Conservation (phyloP, 768 basidiomycete genomes). For the Goffeauzyma gilvescens region DNA sequence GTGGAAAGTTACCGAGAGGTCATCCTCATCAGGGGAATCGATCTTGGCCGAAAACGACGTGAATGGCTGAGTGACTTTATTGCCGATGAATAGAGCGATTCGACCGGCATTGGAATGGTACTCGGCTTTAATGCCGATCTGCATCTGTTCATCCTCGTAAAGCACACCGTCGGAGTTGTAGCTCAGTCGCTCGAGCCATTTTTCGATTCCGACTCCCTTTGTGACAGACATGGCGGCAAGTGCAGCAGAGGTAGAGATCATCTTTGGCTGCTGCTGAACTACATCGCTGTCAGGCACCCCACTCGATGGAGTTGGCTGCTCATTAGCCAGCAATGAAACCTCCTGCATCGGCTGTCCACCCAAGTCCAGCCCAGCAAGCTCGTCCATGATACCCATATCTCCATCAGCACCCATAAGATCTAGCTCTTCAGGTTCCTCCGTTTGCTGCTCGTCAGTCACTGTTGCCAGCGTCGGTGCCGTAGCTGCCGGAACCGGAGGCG, state of each 20-base stretch:
- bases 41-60: conserved; percentile 75
- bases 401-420: conserved; percentile 30
- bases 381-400: conserved; percentile 37
- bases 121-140: conserved; percentile 87
- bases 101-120: conserved; percentile 90
- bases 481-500: conserved; percentile 12
- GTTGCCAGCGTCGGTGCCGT: conserved; percentile 1
- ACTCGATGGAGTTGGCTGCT: background rate
- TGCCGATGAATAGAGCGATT: conserved; percentile 83
- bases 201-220: conserved; percentile 48
- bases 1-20: conserved; percentile 63
- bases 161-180: conserved; percentile 69
- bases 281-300: background rate
- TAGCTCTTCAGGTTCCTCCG: conserved; percentile 17
- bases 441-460: conserved; percentile 10
- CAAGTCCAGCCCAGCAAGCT: conserved; percentile 63
- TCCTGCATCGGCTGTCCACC: conserved; percentile 21
- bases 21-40: conserved; percentile 48
- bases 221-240: conserved; percentile 38
- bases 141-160: conserved; percentile 87
- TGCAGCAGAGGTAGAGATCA: conserved; percentile 7
- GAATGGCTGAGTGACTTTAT: conserved; percentile 76
- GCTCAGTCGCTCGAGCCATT: conserved; percentile 70
- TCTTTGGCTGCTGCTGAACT: background rate
- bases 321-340: conserved; percentile 17